These are phyloP conservation scores for Mucor plumbeus DNA, from an alignment of 371 early-diverging fungal genomes.

Conservation along the genomic window DNA sequence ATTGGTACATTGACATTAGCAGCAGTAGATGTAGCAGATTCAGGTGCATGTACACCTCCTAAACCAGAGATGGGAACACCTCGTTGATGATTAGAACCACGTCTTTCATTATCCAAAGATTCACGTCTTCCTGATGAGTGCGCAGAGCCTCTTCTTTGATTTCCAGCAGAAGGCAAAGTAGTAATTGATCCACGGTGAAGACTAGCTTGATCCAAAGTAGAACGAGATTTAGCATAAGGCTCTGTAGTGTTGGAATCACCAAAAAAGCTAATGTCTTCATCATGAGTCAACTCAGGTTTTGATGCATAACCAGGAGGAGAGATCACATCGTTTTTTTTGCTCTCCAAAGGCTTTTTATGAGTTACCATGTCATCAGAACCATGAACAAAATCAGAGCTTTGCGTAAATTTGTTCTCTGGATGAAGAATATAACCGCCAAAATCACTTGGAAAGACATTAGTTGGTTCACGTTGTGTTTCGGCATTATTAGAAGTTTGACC, in stretches of 20 bases:
- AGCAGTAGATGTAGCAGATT: neutral
- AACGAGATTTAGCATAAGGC: slow-evolving; percentile 11
- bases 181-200: slow-evolving; percentile 22
- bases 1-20: slow-evolving; percentile 13
- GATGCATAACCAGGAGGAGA: slow-evolving; percentile 8
- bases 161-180: slow-evolving; percentile 25
- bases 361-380: slow-evolving; percentile 23
- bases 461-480: slow-evolving; percentile 21
- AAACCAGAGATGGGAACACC: slow-evolving; percentile 2
- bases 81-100: neutral
- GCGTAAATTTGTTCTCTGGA: neutral
- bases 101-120: neutral
- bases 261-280: slow-evolving; percentile 22
- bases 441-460: slow-evolving; percentile 6
- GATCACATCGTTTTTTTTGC: neutral
- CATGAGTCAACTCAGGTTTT: slow-evolving; percentile 5
- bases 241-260: slow-evolving; percentile 26
- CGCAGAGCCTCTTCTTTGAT: slow-evolving; percentile 4
- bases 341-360: neutral
- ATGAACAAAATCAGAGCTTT: slow-evolving; percentile 15
- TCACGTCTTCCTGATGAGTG: neutral
- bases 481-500: slow-evolving; percentile 12
- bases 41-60: neutral
- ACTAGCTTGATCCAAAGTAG: slow-evolving; percentile 23
- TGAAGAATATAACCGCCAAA: slow-evolving; percentile 4